phyloP scores from a whole-genome alignment of 192 early-diverging fungal genomes.

The Neocallimastix lanati region DNA sequence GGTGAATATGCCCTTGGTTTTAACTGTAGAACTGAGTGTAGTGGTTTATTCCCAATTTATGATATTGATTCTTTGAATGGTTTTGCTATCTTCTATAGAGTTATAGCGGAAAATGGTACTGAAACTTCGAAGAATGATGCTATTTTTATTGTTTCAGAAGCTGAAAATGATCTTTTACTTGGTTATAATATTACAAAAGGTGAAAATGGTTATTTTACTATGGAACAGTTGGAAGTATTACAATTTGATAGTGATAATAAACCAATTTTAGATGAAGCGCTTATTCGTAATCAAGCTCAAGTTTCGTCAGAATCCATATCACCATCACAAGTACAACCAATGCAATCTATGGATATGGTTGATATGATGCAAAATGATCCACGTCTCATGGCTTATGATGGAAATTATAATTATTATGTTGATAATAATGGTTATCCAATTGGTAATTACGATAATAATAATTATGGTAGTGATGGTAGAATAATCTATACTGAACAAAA shows the following conservation, averaged over 20 bases:
- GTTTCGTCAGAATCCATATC: too few species aligned
- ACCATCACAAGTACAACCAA: too few species aligned
- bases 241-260: not conserved
- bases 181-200: not conserved
- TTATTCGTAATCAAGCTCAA: not conserved
- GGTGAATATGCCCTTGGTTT: not conserved
- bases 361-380: too few species aligned
- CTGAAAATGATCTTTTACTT: not conserved
- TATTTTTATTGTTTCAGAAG: not conserved
- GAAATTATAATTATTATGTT: too few species aligned
- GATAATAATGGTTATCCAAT: too few species aligned
- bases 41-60: not conserved
- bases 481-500: too few species aligned
- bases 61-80: not conserved
- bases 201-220: not conserved
- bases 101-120: not conserved
- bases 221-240: not conserved
- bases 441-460: too few species aligned
- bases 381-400: too few species aligned
- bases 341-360: too few species aligned
- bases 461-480: too few species aligned
- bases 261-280: not conserved
- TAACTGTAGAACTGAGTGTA: not conserved
- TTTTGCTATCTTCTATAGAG: not conserved
- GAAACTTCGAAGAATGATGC: not conserved